Evolutionary conservation across 345 rosid genomes (phyloP).

Genomic region (Populus nigra): DNA sequence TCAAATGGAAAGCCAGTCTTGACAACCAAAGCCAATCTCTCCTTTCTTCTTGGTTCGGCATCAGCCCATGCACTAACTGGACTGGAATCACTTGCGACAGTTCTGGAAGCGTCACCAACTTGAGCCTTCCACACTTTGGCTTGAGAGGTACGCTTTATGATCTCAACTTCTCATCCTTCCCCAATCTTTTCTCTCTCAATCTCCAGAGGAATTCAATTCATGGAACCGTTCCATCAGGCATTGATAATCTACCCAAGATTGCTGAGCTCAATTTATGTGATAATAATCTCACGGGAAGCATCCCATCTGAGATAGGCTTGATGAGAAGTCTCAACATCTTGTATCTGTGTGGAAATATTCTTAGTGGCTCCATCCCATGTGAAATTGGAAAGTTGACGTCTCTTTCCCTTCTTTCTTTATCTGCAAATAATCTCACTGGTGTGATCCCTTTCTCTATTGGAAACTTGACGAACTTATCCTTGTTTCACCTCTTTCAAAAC

Average conservation of each 20-base stretch:
- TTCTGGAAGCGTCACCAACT: background rate
- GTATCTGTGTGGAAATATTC: background rate
- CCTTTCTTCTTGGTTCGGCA: background rate
- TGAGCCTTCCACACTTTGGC: background rate
- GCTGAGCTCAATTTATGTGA: background rate
- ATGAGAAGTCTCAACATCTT: background rate
- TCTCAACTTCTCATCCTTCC: background rate
- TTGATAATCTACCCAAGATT: background rate
- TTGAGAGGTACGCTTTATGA: conserved; percentile 12
- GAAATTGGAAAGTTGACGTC: background rate
- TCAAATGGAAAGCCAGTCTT: too few species aligned
- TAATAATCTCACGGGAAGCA: background rate
- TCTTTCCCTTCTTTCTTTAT: too few species aligned
- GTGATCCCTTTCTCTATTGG: background rate
- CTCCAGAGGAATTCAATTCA: background rate
- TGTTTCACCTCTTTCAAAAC: too few species aligned
- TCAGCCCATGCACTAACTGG: background rate
- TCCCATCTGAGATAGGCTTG: background rate
- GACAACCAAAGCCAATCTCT: too few species aligned
- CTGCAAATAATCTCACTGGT: background rate
- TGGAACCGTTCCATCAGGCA: conserved; percentile 3
- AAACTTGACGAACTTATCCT: background rate
- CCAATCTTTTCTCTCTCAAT: background rate
- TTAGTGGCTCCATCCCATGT: background rate
- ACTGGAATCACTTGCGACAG: background rate